Percentiles rank a stretch among this genome's conserved stretches.
Conservation (phyloP, 345 rosid genomes). For the Eucalyptus pauciflora region DNA sequence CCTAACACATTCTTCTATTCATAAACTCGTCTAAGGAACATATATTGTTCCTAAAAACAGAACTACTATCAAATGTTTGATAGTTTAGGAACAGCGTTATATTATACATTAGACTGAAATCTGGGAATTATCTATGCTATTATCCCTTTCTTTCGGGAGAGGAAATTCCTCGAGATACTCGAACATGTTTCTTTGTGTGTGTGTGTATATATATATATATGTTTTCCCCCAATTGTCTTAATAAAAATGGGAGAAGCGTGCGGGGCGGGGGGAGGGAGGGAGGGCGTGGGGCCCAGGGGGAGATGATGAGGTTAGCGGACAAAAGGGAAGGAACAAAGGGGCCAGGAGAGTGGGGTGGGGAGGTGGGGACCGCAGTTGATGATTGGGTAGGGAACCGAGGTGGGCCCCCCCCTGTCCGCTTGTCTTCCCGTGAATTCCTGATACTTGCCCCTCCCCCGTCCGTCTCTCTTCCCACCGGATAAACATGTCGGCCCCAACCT, state of each 20-base stretch:
- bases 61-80: no score
- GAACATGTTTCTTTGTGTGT: no score
- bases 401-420: constrained; percentile 35
- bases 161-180: background rate
- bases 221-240: fast-evolving
- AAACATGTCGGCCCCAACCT: background rate
- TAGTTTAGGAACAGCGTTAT: fast-evolving
- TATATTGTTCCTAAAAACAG: no score
- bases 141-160: background rate
- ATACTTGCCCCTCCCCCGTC: background rate
- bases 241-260: background rate
- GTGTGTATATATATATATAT: no score
- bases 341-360: background rate
- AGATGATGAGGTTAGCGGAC: constrained; percentile 14
- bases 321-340: background rate
- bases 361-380: constrained; percentile 31
- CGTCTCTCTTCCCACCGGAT: background rate
- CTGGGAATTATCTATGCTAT: fast-evolving
- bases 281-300: background rate
- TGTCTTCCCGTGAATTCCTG: constrained; percentile 9
- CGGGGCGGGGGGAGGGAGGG: background rate
- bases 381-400: constrained; percentile 42
- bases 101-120: no score
- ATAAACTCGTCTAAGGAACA: no score
- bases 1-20: fast-evolving